phyloP scores from a whole-genome alignment of 2,329 filamentous ascomycete genomes.

The Penicillium sp. region DNA sequence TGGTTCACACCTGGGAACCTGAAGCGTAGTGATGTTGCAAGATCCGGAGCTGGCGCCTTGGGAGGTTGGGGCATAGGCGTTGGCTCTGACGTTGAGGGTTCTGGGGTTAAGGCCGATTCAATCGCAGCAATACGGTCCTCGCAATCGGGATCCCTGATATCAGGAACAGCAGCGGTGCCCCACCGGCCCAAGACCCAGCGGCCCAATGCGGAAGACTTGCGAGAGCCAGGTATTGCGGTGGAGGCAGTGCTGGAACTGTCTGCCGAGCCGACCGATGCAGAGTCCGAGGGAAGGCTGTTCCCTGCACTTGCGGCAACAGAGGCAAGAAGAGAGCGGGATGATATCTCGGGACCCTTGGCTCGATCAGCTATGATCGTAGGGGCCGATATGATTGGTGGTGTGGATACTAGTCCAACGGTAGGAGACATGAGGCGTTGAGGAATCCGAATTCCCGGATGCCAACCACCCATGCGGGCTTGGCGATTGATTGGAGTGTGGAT shows the following conservation, averaged over 20 bases:
- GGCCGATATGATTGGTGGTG: slow-evolving; percentile 39
- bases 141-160: slow-evolving; percentile 6
- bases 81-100: slow-evolving; percentile 15
- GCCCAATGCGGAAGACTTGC: slow-evolving; percentile 42
- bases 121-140: background rate
- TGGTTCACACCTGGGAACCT: slow-evolving; percentile 77
- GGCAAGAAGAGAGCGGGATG: slow-evolving; percentile 37
- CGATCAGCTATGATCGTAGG: slow-evolving; percentile 38
- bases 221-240: slow-evolving; percentile 16
- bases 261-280: slow-evolving; percentile 27
- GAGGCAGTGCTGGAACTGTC: slow-evolving; percentile 24
- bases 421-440: slow-evolving; percentile 51
- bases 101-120: slow-evolving; percentile 1
- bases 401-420: slow-evolving; percentile 42
- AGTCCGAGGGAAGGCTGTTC: slow-evolving; percentile 12
- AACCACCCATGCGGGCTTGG: slow-evolving; percentile 71
- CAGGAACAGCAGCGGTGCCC: slow-evolving; percentile 53
- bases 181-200: slow-evolving; percentile 66
- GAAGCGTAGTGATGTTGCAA: slow-evolving; percentile 59
- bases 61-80: background rate
- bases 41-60: slow-evolving; percentile 62
- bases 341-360: slow-evolving; percentile 24
- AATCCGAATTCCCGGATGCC: slow-evolving; percentile 48
- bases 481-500: slow-evolving; percentile 78
- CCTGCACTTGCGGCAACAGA: slow-evolving; percentile 32